Conservation (phyloP, 1,139 yeast genomes). For the Yamadazyma dendronema region DNA sequence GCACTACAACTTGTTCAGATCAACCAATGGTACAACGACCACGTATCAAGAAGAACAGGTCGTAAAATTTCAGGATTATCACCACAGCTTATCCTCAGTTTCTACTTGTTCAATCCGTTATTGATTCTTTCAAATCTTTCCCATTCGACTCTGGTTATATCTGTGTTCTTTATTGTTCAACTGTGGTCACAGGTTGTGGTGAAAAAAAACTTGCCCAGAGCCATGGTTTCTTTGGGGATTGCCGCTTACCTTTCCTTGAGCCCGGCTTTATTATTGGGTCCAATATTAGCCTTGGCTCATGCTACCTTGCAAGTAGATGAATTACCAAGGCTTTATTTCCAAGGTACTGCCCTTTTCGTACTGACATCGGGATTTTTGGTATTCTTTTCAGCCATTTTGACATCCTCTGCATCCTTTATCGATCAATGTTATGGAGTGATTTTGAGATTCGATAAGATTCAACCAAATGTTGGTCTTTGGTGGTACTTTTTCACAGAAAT, state of each 20-base stretch:
- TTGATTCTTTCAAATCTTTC: slow-evolving; percentile 65
- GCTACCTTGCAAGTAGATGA: slow-evolving; percentile 12
- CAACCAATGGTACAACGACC: slow-evolving; percentile 37
- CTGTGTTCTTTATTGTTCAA: slow-evolving; percentile 55
- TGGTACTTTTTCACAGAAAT: slow-evolving; percentile 97
- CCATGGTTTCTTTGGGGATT: slow-evolving; percentile 56
- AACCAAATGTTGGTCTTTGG: slow-evolving; percentile 93
- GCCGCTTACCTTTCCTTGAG: slow-evolving; percentile 67
- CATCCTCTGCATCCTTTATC: slow-evolving; percentile 48
- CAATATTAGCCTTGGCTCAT: slow-evolving; percentile 46
- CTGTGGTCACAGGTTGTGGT: slow-evolving; percentile 49
- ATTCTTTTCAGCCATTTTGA: slow-evolving; percentile 27
- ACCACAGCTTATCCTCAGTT: slow-evolving; percentile 51
- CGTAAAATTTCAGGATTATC: slow-evolving; percentile 23
- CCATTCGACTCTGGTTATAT: slow-evolving; percentile 63
- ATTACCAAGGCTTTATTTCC: slow-evolving; percentile 19
- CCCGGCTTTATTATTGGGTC: slow-evolving; percentile 56
- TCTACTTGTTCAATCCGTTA: slow-evolving; percentile 81
- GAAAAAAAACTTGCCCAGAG: slow-evolving; percentile 35
- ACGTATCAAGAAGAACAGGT: slow-evolving; percentile 23
- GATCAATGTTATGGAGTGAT: slow-evolving; percentile 61
- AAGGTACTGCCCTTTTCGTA: slow-evolving; percentile 26
- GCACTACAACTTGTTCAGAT: slow-evolving; percentile 41
- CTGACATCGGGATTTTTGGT: slow-evolving; percentile 34
- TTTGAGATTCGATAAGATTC: slow-evolving; percentile 61